Base-by-base conservation (phyloP, 2,329 filamentous ascomycete species). In the Aspergillus oerlinghausenensis region DNA sequence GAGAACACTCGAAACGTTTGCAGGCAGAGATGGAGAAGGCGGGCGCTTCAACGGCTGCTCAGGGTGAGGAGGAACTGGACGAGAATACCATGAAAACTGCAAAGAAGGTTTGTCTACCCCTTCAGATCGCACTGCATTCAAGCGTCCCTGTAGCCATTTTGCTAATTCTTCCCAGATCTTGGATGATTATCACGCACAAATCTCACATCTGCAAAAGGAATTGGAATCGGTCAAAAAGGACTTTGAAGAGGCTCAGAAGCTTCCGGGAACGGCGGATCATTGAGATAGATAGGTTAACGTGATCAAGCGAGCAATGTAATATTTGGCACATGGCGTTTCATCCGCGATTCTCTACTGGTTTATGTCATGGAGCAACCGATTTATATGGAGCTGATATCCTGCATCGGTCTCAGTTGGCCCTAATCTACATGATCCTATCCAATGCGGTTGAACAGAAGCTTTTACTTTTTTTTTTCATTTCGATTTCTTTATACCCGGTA, bases 181-280 rank as follows among this genome's bases (percentile, higher is more conserved):
- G 54, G 77, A 79, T 59, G 77, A 79, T 56, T 81, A 81, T 62
- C 75, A 78, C 53, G 71, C 74, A 23, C 79, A 81, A 63, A 75
- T 81, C 54, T 73, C 80, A 62, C 84, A 87, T 70, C 73, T 88
- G 58, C 80, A 81, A 61, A 85, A 84, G 68, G 84, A 86, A 74
- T 68, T 87, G 56, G 79, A 77, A 48, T 77, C 82, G 26, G 79
- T 86, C 54, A 80, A 80, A 68, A 80, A 81, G 63, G 84, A 88
- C 59, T 85, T 82, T 57, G 77, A 79, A 29, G 81, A 82, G 59
- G 83, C 82, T 72, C 77, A 85, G 60, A 71, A 72, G 56, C 60
- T 69, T 23, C 65, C 65, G 40, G 65, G 65, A 40, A 61, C 54
- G 43, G 53, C 55, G 35, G 50, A 59, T 49, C 49, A 66, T 55